Conservation (phyloP, 768 basidiomycete species). For the Phaeolepiota aurea region DNA sequence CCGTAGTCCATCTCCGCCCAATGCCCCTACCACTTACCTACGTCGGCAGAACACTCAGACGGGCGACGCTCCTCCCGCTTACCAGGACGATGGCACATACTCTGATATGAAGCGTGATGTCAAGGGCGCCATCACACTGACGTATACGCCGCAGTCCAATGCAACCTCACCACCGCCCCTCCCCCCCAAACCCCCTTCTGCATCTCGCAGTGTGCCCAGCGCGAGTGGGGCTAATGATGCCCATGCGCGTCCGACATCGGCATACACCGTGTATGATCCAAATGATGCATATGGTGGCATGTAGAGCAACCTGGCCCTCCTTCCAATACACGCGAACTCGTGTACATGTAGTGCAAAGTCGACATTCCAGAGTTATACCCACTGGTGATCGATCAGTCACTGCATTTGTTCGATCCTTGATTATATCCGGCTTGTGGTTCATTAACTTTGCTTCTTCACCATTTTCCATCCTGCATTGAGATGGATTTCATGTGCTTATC, state of each 20-base stretch:
- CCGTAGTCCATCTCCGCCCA: neutral
- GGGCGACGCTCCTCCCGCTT: conserved; percentile 16
- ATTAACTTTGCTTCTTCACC: neutral
- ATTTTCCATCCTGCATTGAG: neutral
- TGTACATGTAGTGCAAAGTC: neutral
- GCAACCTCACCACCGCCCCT: neutral
- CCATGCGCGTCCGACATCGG: conserved; percentile 5
- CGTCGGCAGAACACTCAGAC: conserved; percentile 10
- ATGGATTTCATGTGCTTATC: too few relatives aligned
- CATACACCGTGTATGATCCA: conserved; percentile 11
- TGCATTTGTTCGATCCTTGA: neutral
- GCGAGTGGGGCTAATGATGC: neutral
- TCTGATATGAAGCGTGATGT: conserved; percentile 12
- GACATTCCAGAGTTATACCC: neutral
- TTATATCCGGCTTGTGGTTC: neutral
- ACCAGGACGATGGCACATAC: conserved; percentile 12
- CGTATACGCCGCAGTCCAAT: neutral
- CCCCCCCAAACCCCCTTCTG: neutral
- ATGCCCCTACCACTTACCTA: conserved; percentile 1
- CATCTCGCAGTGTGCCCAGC: neutral
- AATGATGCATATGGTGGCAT: conserved; percentile 18
- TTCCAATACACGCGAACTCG: neutral
- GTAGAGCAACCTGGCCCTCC: conserved; percentile 4
- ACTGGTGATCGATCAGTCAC: neutral
- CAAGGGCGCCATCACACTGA: conserved; percentile 5